Evolutionary conservation across 2,329 filamentous ascomycete genomes (phyloP), one percentile per base, ranked within the genome.

Genomic region (Colletotrichum liriopes): DNA sequence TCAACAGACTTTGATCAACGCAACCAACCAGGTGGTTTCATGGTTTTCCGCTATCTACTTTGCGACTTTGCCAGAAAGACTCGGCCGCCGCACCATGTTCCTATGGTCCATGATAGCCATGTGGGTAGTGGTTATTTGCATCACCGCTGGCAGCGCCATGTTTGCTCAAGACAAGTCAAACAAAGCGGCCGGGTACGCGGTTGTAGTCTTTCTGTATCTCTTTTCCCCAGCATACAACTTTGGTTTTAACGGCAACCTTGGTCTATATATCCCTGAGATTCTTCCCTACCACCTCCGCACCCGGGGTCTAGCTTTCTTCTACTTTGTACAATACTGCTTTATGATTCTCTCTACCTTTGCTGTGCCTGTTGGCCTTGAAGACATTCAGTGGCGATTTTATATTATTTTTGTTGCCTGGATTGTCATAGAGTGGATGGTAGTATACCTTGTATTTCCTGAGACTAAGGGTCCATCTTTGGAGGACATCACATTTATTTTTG

Each of bases 1-100:
- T 39, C 11, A 77, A 12, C 81, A 83, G 70, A 78, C 79, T 18
- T 67, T 79, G 20, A 82, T 83, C 74, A 83, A 83, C 65, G 79
- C 78, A 41, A 78, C 77, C 6, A 43, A 63, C 32, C 72, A 74
- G 26, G 56, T 69, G 3, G 54, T 74, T 1, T 72, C 69, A 1
- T 74, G 73, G 73, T 66, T 74, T 45, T 70, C 65, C 2, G 61
- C 73, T 23, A 43, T 74, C 14, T 74, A 73, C 58, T 74, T 74
- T 26, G 72, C 72, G 2, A 74, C 72, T 1, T 66, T 73, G 1
- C 69, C 70, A 0, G 45, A 71, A 14, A 70, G 58, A 59, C 52
- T 74, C 20, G 71, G 76, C 43, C 67, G 76, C 12, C 76, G 78
- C 6, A 64, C 58, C 1, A 71, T 78, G n/a, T 39, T 39, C 37